Conservation (phyloP, 164 flowering plant species). For the Echeveria elegans region DNA sequence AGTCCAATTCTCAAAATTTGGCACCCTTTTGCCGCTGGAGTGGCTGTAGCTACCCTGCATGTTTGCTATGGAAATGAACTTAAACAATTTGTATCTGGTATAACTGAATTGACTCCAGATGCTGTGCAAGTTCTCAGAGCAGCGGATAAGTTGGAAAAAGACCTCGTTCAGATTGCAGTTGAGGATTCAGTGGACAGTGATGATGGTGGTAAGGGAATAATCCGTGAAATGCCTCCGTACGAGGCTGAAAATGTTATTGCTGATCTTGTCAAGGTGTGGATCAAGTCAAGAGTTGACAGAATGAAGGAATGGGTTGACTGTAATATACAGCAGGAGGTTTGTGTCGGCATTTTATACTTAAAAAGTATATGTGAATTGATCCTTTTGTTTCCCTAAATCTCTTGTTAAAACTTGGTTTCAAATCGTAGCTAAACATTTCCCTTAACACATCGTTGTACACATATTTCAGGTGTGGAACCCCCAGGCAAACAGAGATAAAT, state of each 20-base stretch:
- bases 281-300: slow-evolving; percentile 53
- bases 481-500: slow-evolving; percentile 52
- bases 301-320: slow-evolving; percentile 79
- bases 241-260: slow-evolving; percentile 75
- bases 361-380: background rate
- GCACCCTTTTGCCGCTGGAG: slow-evolving; percentile 93
- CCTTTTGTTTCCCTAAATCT: background rate
- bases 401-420: background rate
- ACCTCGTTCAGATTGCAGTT: slow-evolving; percentile 88
- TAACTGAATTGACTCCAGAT: slow-evolving; percentile 79
- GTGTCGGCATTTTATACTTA: background rate
- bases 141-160: slow-evolving; percentile 85
- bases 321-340: slow-evolving; percentile 83
- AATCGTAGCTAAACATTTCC: background rate
- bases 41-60: slow-evolving; percentile 94
- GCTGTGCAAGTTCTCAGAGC: slow-evolving; percentile 81
- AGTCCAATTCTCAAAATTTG: slow-evolving; percentile 78
- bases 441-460: background rate
- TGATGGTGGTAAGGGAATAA: slow-evolving; percentile 91
- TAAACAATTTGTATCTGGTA: slow-evolving; percentile 61
- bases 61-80: slow-evolving; percentile 77
- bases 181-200: slow-evolving; percentile 95
- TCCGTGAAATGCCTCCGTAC: slow-evolving; percentile 90
- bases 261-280: slow-evolving; percentile 69
- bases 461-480: slow-evolving; percentile 79